Conservation (phyloP, 768 basidiomycete species). For the Amanita exitialis region DNA sequence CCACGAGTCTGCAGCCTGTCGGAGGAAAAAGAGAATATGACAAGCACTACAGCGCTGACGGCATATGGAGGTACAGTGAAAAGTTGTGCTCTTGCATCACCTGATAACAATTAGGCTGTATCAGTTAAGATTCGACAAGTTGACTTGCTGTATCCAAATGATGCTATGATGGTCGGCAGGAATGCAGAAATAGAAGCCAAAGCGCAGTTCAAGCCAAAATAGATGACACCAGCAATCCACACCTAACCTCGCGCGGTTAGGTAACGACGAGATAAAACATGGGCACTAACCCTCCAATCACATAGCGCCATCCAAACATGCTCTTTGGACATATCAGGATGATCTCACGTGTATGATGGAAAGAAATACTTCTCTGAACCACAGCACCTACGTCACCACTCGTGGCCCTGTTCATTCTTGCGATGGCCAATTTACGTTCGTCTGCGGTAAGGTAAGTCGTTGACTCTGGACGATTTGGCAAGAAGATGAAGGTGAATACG, state of each 20-base stretch:
- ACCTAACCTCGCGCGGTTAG: constrained; percentile 24
- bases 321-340: constrained; percentile 22
- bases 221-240: constrained; percentile 60
- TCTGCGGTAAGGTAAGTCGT: constrained; percentile 45
- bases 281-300: constrained; percentile 57
- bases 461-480: constrained; percentile 67
- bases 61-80: constrained; percentile 80
- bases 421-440: constrained; percentile 52
- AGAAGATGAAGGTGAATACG: constrained; percentile 37
- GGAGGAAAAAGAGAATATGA: constrained; percentile 47
- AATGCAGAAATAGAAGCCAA: constrained; percentile 77
- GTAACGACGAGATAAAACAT: neutral
- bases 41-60: constrained; percentile 55
- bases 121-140: neutral
- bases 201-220: constrained; percentile 70
- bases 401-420: constrained; percentile 56
- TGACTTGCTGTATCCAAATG: constrained; percentile 59
- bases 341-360: neutral
- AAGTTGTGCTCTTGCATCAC: constrained; percentile 56
- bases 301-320: constrained; percentile 53
- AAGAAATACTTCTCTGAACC: constrained; percentile 46
- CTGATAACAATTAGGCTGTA: constrained; percentile 21
- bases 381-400: constrained; percentile 57
- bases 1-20: constrained; percentile 58
- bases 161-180: constrained; percentile 71